These are phyloP conservation scores for Amanita rimosa DNA, from an alignment of 768 basidiomycete species.

Conservation along the genomic window DNA sequence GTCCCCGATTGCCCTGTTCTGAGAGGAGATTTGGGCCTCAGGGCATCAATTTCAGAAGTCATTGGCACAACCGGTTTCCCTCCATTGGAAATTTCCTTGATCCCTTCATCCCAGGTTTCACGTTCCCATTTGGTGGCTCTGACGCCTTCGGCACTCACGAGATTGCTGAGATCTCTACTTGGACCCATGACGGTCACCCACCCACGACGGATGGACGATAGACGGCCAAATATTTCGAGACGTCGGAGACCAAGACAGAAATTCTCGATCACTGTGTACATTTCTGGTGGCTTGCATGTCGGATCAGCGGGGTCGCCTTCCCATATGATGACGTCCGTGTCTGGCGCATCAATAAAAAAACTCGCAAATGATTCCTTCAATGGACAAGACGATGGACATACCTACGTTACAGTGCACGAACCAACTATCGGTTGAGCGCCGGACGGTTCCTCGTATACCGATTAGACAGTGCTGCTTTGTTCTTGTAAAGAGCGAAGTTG, in stretches of 20 bases:
- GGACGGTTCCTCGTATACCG: constrained; percentile 94
- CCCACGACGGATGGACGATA: constrained; percentile 65
- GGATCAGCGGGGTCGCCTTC: constrained; percentile 84
- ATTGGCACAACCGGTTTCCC: constrained; percentile 59
- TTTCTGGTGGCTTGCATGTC: constrained; percentile 84
- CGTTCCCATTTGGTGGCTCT: constrained; percentile 44
- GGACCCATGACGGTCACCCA: constrained; percentile 84
- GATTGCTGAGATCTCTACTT: constrained; percentile 40
- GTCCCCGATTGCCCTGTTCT: constrained; percentile 19
- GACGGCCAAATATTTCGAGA: constrained; percentile 79
- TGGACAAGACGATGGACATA: constrained; percentile 27
- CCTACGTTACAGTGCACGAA: constrained; percentile 98
- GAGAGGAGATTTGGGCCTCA: constrained; percentile 80
- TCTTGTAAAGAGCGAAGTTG: constrained; percentile 74
- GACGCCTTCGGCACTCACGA: constrained; percentile 24
- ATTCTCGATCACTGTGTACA: constrained; percentile 93
- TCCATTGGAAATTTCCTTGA: constrained; percentile 41
- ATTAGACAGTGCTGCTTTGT: constrained; percentile 96
- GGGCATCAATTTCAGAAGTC: constrained; percentile 69
- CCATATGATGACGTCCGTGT: constrained; percentile 96
- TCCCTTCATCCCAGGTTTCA: constrained; percentile 53
- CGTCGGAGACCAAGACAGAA: constrained; percentile 92
- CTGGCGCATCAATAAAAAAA: constrained; percentile 23
- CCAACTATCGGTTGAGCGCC: constrained; percentile 88
- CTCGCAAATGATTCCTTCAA: neutral